Conservation (phyloP, 192 early-diverging fungal genomes). For the Geranomyces michiganensis region DNA sequence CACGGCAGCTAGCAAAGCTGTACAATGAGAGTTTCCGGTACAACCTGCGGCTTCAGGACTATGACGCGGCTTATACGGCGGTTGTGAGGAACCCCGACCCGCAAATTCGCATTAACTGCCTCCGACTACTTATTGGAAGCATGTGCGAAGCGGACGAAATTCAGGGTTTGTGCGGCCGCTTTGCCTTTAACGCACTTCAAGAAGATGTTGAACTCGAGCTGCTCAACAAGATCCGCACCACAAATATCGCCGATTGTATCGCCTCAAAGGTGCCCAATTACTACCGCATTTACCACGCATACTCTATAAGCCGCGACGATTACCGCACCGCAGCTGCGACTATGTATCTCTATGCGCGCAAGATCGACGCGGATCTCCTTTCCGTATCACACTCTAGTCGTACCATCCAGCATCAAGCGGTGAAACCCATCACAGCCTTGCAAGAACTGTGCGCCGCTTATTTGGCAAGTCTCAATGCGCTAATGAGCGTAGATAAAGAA, state of each 20-base stretch:
- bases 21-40: slow-evolving; percentile 33
- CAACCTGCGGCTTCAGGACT: slow-evolving; percentile 28
- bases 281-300: slow-evolving; percentile 41
- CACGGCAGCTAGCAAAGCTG: slow-evolving; percentile 2
- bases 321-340: slow-evolving; percentile 34
- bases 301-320: slow-evolving; percentile 38
- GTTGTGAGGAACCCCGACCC: slow-evolving; percentile 29
- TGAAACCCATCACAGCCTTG: slow-evolving; percentile 18
- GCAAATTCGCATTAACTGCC: slow-evolving; percentile 29
- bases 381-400: background rate
- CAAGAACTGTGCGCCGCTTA: slow-evolving; percentile 39
- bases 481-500: slow-evolving; percentile 36
- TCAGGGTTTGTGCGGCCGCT: slow-evolving; percentile 32
- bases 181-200: slow-evolving; percentile 35
- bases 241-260: slow-evolving; percentile 5
- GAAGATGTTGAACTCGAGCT: slow-evolving; percentile 43
- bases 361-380: slow-evolving; percentile 14
- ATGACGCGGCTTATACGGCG: slow-evolving; percentile 31
- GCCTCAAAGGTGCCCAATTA: slow-evolving; percentile 34
- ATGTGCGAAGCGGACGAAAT: slow-evolving; percentile 36
- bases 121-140: slow-evolving; percentile 31
- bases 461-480: slow-evolving; percentile 42
- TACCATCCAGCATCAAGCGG: background rate
- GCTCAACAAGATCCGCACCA: slow-evolving; percentile 29
- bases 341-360: slow-evolving; percentile 45